Evolutionary conservation across 495 filamentous ascomycete species (phyloP).

Genomic region (Neurospora sublineolata): DNA sequence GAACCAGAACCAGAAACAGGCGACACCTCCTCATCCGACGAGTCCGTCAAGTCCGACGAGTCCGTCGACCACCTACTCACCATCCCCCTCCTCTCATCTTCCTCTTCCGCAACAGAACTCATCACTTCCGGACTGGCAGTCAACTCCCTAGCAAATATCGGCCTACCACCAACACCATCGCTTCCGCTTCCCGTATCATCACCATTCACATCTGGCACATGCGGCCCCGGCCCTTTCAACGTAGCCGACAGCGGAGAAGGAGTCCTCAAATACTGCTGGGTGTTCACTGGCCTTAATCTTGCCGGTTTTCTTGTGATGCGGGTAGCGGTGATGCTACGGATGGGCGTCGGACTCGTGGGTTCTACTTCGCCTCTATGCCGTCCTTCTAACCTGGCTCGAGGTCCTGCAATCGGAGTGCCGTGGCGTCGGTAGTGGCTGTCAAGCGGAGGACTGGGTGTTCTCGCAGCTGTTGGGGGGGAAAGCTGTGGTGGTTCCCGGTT

Average conservation of each 20-base stretch:
- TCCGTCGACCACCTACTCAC: not conserved
- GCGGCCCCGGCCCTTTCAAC: not conserved
- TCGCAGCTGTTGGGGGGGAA: not conserved
- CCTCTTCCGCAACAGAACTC: not conserved
- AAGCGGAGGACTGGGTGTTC: not conserved
- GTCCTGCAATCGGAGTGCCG: not conserved
- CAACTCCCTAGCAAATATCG: not conserved
- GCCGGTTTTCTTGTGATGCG: fast-evolving
- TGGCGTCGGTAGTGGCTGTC: not conserved
- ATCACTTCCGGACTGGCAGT: not conserved
- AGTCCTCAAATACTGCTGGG: not conserved
- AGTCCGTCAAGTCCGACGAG: not conserved
- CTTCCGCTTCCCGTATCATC: not conserved
- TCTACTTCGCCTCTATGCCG: not conserved
- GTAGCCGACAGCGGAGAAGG: not conserved
- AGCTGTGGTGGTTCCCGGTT: not conserved
- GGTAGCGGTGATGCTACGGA: fast-evolving
- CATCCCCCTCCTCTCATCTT: not conserved
- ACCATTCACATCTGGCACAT: not conserved
- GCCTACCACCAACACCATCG: too few relatives aligned
- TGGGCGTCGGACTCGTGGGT: not conserved
- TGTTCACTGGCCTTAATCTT: not conserved
- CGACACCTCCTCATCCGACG: not conserved
- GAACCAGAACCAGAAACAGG: not conserved
- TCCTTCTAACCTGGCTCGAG: not conserved